Base-by-base conservation (phyloP, 106 monocot species). In the Acorus gramineus region DNA sequence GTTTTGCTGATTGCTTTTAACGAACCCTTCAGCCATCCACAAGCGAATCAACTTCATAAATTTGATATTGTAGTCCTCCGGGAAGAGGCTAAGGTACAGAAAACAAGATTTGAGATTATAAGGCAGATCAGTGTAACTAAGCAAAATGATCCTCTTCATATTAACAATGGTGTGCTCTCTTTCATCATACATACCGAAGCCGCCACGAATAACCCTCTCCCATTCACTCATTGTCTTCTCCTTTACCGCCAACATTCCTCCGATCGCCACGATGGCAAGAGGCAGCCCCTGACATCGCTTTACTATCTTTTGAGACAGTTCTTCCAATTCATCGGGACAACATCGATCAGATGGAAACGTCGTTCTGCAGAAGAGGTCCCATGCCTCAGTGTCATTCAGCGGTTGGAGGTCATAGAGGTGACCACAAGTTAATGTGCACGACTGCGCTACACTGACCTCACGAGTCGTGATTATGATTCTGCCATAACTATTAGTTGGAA, bases 11-110 rank as follows among this genome's bases (percentile, higher is more conserved):
- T 62, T 63, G 2, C 28, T 64, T 54, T 66, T 47, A 14, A 71
- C 12, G 46, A 80, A 80, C 9, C 79, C 79, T 71, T 80, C 79
- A 45, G 76, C 75, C 5, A 67, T 71, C 80, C 71, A 80, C 5
- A 75, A 42, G 13, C 71, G 54, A 56, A 76, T 64, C 47, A 80
- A 51, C 3, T 56, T 67, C 6, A 62, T 76, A 42, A 63, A 63
- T 7, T 67, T 75, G 7, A 76, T n/a, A 4, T 56, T 10, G 53
- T 48, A 67, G 11, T 52, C 66, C 49, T 65, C 68, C 0, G 75
- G 80, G 49, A 80, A 80, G 4, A 75, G 50, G 63, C 62, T 68
- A 66, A 74, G 74, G 52, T 80, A 80, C 53, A 80, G 50, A 43
- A 80, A 66, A 56, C 79, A 80, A 46, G 48, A 64, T 7, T 79